Evolutionary conservation across 2,329 filamentous ascomycete species (phyloP).

Genomic region (Arthrobotrys iridis): DNA sequence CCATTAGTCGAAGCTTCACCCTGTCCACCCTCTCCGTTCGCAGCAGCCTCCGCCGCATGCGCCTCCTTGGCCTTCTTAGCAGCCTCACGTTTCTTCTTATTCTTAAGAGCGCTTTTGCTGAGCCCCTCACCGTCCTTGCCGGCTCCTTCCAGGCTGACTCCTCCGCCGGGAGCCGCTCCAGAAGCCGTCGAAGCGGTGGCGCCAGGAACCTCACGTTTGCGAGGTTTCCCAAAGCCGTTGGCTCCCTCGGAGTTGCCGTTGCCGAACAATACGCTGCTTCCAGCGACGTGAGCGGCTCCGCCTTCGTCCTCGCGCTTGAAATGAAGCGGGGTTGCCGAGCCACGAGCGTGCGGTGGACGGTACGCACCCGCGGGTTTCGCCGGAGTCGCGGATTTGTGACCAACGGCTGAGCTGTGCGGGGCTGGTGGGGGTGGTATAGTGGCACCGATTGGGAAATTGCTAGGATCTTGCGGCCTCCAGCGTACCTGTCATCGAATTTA

Average conservation of each 20-base stretch:
- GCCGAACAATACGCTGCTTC: conserved; percentile 55
- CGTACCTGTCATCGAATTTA: conserved; percentile 62
- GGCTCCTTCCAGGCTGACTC: conserved; percentile 72
- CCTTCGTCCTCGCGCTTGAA: conserved; percentile 99
- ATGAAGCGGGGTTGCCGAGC: conserved; percentile 84
- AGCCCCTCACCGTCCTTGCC: conserved; percentile 73
- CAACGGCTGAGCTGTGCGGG: conserved; percentile 82
- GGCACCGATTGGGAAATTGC: conserved; percentile 72
- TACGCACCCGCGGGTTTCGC: conserved; percentile 98
- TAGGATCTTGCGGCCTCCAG: conserved; percentile 80
- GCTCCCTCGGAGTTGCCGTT: conserved; percentile 78
- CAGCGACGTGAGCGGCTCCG: conserved; percentile 79
- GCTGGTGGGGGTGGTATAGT: conserved; percentile 77
- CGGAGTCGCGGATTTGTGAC: conserved; percentile 84
- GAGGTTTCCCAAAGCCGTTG: conserved; percentile 63
- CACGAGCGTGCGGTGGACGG: conserved; percentile 90
- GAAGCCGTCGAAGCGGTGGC: conserved; percentile 77
- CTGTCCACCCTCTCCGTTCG: conserved; percentile 65
- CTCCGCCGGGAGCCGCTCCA: conserved; percentile 74
- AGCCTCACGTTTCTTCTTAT: conserved; percentile 96
- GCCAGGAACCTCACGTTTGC: conserved; percentile 83
- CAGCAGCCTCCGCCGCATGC: conserved; percentile 67
- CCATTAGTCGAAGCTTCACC: conserved; percentile 61
- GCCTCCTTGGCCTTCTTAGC: conserved; percentile 86
- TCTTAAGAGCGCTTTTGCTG: conserved; percentile 88